Conservation (phyloP, 768 basidiomycete species). For the Pleurotus eryngii region DNA sequence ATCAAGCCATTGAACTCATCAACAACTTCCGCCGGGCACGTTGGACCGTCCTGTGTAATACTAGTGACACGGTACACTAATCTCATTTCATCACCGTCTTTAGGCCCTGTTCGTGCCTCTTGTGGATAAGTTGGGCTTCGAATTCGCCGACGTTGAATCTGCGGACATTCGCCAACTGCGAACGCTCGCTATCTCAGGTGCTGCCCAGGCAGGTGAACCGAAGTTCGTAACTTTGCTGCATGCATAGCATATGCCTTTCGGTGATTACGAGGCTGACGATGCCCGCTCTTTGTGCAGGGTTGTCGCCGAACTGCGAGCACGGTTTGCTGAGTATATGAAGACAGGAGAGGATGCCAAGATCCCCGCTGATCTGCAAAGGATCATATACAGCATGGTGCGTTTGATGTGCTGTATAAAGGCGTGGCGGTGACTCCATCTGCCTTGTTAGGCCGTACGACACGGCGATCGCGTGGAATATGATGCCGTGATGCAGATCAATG, state of each 20-base stretch:
- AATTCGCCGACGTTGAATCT: slow-evolving; percentile 62
- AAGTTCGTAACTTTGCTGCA: slow-evolving; percentile 16
- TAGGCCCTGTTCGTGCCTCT: slow-evolving; percentile 72
- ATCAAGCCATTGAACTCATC: slow-evolving; percentile 46
- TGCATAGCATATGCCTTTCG: no score
- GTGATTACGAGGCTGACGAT: not conserved
- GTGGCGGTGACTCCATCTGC: not conserved
- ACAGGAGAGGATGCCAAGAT: slow-evolving; percentile 76
- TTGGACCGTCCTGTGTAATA: not conserved
- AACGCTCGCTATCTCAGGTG: slow-evolving; percentile 63
- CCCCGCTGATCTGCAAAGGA: slow-evolving; percentile 71
- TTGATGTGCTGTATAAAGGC: not conserved
- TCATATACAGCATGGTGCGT: slow-evolving; percentile 51
- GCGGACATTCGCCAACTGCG: slow-evolving; percentile 70
- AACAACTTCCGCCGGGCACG: slow-evolving; percentile 60
- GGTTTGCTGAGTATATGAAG: slow-evolving; percentile 69
- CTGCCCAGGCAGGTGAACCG: slow-evolving; percentile 28
- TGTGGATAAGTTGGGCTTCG: slow-evolving; percentile 75
- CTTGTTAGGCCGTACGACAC: slow-evolving; percentile 59
- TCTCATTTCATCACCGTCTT: not conserved
- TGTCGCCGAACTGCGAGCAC: slow-evolving; percentile 63
- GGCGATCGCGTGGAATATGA: slow-evolving; percentile 77
- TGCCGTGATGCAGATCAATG: slow-evolving; percentile 62
- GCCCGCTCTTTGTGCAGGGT: slow-evolving; percentile 42
- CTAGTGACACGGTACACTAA: not conserved